A percentile compares a stretch with the other conserved stretches of the same genome.
Conservation (phyloP, 2,329 filamentous ascomycete species). For the Fonsecaea multimorphosa region DNA sequence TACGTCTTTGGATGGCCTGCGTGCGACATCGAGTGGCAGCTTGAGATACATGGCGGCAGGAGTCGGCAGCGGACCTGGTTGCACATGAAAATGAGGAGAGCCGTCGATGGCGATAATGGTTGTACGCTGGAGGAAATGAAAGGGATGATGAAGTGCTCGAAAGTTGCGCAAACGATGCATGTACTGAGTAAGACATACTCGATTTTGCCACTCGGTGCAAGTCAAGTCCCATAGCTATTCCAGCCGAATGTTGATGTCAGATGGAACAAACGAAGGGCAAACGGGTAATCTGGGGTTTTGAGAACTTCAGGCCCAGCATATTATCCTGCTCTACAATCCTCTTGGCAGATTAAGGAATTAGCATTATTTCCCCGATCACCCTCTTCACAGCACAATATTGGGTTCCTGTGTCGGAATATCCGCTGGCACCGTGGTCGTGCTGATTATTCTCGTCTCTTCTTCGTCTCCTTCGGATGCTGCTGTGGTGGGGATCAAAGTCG, state of each 20-base stretch:
- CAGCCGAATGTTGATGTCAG: neutral
- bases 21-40: neutral
- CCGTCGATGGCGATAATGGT: neutral
- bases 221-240: neutral
- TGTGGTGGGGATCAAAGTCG: neutral
- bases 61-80: neutral
- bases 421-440: constrained; percentile 13
- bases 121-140: neutral
- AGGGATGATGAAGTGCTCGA: neutral
- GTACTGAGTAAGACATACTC: neutral
- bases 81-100: neutral
- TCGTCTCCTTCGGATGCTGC: neutral
- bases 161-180: neutral
- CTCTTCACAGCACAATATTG: neutral
- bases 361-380: neutral
- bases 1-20: neutral
- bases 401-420: constrained; percentile 1
- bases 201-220: neutral
- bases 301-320: neutral
- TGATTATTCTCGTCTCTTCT: neutral
- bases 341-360: neutral
- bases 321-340: neutral
- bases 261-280: neutral
- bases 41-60: neutral
- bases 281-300: neutral